These are phyloP conservation scores for Dicorynia guianensis DNA, from an alignment of 306 rosid species.

Conservation along the genomic window DNA sequence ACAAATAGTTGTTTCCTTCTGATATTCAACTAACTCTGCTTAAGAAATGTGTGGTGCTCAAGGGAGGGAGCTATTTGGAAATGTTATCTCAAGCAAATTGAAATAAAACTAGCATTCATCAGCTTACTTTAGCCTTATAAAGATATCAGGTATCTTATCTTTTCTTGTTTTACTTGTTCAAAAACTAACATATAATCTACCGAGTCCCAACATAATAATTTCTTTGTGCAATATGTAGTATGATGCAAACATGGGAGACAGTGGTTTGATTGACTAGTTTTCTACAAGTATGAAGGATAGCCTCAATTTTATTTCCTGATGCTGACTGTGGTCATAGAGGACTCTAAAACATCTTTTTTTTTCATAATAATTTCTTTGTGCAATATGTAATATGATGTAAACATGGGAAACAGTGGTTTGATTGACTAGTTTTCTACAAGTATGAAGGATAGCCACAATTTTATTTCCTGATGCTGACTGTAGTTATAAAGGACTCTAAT, in stretches of 20 bases:
- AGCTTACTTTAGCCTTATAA: background rate
- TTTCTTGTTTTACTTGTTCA: conserved; percentile 6
- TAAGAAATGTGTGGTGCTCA: conserved; percentile 8
- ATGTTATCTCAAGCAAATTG: background rate
- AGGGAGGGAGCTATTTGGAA: background rate
- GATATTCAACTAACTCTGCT: conserved; percentile 17
- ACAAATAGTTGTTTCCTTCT: conserved; percentile 21
- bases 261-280: conserved; percentile 25
- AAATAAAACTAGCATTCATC: background rate
- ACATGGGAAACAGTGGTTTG: conserved; percentile 24
- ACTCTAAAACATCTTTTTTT: too few species aligned
- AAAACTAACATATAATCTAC: conserved; percentile 23
- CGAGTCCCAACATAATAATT: background rate
- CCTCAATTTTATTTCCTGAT: conserved; percentile 20
- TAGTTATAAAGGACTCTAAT: conserved; percentile 26
- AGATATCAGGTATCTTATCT: background rate
- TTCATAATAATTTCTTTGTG: conserved; percentile 26
- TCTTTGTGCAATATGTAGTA: conserved; percentile 16
- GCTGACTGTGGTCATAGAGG: conserved; percentile 14
- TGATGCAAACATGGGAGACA: conserved; percentile 14
- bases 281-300: conserved; percentile 21
- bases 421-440: conserved; percentile 16
- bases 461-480: conserved; percentile 24
- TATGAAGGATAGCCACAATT: conserved; percentile 21
- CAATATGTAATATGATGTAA: conserved; percentile 4